phyloP scores from a whole-genome alignment of 805 yeast species.

The Tetrapisispora iriomotensis region DNA sequence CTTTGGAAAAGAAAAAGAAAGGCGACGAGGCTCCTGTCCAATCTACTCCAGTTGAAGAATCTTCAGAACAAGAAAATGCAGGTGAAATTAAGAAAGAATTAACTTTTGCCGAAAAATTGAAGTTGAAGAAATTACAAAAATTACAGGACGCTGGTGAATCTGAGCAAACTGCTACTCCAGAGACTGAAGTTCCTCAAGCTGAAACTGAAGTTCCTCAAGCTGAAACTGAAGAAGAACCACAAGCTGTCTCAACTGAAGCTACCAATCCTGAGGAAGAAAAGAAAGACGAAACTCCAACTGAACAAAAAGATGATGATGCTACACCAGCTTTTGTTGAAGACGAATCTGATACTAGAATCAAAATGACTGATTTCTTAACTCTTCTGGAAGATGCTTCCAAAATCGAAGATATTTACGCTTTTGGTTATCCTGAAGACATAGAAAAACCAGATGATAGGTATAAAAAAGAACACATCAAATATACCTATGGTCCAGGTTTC shows the following conservation, averaged over 20 bases:
- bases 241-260: constrained; percentile 7
- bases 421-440: constrained; percentile 47
- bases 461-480: constrained; percentile 22
- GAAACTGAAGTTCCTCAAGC: constrained; percentile 12
- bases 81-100: constrained; percentile 6
- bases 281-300: constrained; percentile 5
- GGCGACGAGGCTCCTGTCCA: neutral
- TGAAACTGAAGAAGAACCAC: constrained; percentile 13
- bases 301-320: constrained; percentile 8
- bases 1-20: constrained; percentile 22
- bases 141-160: constrained; percentile 10
- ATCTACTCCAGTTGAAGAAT: neutral
- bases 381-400: constrained; percentile 37
- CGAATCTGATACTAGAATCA: constrained; percentile 19
- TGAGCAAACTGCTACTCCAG: constrained; percentile 5
- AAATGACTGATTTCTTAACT: constrained; percentile 47
- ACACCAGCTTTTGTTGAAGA: constrained; percentile 13
- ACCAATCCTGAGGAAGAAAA: constrained; percentile 11
- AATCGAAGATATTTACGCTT: constrained; percentile 46
- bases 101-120: constrained; percentile 22
- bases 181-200: neutral
- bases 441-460: constrained; percentile 41
- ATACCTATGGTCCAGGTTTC: constrained; percentile 73
- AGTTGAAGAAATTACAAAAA: constrained; percentile 14
- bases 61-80: constrained; percentile 4